Evolutionary conservation across 2,329 filamentous ascomycete genomes (phyloP).

Genomic region (Ascochyta lentis): DNA sequence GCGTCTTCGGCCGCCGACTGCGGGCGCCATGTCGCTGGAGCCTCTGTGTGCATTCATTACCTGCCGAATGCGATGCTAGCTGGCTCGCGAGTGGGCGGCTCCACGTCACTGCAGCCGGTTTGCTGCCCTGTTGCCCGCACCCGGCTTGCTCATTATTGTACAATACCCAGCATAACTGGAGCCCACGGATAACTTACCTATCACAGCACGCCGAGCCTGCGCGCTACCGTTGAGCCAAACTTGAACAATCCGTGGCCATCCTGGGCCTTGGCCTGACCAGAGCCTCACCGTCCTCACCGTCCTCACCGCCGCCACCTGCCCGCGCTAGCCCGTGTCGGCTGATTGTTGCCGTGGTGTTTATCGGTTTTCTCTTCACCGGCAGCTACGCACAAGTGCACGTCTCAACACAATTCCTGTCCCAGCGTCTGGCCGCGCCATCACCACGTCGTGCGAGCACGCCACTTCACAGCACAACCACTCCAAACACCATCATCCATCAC

Average conservation of each 20-base stretch:
- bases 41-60: slow-evolving; percentile 14
- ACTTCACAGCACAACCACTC: not conserved
- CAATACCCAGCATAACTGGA: slow-evolving; percentile 1
- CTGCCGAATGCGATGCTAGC: slow-evolving; percentile 17
- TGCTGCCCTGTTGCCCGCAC: slow-evolving; percentile 10
- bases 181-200: slow-evolving; percentile 16
- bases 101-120: slow-evolving; percentile 8
- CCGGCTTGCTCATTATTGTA: slow-evolving; percentile 5
- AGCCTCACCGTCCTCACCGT: slow-evolving; percentile 22
- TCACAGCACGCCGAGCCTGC: slow-evolving; percentile 14
- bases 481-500: not conserved
- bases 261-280: slow-evolving; percentile 6
- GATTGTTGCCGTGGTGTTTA: slow-evolving; percentile 13
- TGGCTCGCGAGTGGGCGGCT: slow-evolving; percentile 7
- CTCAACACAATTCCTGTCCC: slow-evolving; percentile 14
- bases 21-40: slow-evolving; percentile 4
- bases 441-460: not conserved
- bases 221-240: slow-evolving; percentile 12
- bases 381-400: slow-evolving; percentile 5
- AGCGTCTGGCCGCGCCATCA: slow-evolving; percentile 4
- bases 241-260: not conserved
- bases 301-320: not conserved
- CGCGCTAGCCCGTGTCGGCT: slow-evolving; percentile 8
- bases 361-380: slow-evolving; percentile 14
- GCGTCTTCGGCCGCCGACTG: slow-evolving; percentile 12